Evolutionary conservation across 169 alveolate species (phyloP), one percentile per base, ranked within the genome.

Genomic region (Cryptosporidium viatorum): DNA sequence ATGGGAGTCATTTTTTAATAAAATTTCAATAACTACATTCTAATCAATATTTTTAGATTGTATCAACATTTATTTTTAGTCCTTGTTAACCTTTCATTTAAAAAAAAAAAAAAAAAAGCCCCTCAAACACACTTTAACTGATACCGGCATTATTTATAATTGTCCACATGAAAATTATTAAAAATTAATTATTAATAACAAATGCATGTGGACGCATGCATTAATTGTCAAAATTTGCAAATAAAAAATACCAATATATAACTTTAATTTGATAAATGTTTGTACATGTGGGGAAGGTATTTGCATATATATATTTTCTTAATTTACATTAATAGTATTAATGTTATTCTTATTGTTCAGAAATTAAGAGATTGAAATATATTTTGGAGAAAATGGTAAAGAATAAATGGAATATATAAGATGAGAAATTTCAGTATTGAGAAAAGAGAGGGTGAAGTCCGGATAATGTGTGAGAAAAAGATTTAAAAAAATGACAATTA

Each of bases 121-220:
- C 67, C 67, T 3, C 67, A 21, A 6, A 1, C 67, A 10, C 35
- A 55, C n/a, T 55, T 21, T 21, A 55, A 26, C 31, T 55, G 67
- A 55, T 55, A 55, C 67, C 67, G 67, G 67, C 5, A 21, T 55
- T n/a, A 23, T n/a, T n/a, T 2, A 55, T 23, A 55, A 21, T 55
- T 55, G n/a, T 55, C 67, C 67, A 55, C 67, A 55, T 55, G 31
- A 7, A 51, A 51, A 6, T 41, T 8, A 0, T 5, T 8, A 41
- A 8, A 2, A 41, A 48, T 14, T 0, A 48, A 48, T 2, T 55
- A 55, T 21, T 5, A 55, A 26, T n/a, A 55, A 55, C 21, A 12
- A 65, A 33, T 65, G 18, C 71, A 65, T 65, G 71, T 29, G 71
- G 48, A 23, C 50, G 5, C 71, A 65, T 65, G 71, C 71, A 65